Conservation (phyloP, 352 stramenopile genomes). For the Phytophthora agathidicida region DNA sequence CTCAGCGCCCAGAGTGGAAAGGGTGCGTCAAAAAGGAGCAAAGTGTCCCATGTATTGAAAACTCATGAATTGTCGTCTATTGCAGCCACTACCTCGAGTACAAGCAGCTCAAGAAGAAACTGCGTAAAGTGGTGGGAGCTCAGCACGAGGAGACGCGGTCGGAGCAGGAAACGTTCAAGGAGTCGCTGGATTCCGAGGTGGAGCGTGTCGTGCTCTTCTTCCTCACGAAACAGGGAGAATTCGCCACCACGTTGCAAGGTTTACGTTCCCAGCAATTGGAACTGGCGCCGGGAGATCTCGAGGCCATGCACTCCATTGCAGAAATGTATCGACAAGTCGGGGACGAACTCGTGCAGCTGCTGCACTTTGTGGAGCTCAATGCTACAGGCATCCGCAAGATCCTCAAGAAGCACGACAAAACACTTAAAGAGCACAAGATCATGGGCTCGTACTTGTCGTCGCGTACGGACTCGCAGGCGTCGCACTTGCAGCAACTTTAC, state of each 20-base stretch:
- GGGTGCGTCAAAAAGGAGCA: too few relatives aligned
- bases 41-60: too few relatives aligned
- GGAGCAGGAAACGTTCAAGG: constrained; percentile 75
- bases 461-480: constrained; percentile 81
- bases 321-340: constrained; percentile 73
- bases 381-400: constrained; percentile 90
- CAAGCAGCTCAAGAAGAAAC: constrained; percentile 90
- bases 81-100: constrained; percentile 89
- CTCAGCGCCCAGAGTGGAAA: constrained; percentile 76
- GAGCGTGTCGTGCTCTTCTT: constrained; percentile 89
- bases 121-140: constrained; percentile 74
- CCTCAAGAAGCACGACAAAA: constrained; percentile 91
- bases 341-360: constrained; percentile 81
- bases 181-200: constrained; percentile 81
- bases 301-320: constrained; percentile 73
- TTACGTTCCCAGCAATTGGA: constrained; percentile 57
- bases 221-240: constrained; percentile 83
- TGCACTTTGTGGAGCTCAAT: constrained; percentile 90
- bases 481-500: constrained; percentile 86
- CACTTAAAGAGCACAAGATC: constrained; percentile 84
- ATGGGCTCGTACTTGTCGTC: constrained; percentile 86
- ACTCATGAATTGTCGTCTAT: neutral
- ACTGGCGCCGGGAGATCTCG: constrained; percentile 49
- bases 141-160: constrained; percentile 42
- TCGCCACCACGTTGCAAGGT: constrained; percentile 66